A percentile compares a stretch with the other conserved stretches of the same genome.
Evolutionary conservation across 768 basidiomycete species (phyloP).

Genomic region (Russula brevipes): DNA sequence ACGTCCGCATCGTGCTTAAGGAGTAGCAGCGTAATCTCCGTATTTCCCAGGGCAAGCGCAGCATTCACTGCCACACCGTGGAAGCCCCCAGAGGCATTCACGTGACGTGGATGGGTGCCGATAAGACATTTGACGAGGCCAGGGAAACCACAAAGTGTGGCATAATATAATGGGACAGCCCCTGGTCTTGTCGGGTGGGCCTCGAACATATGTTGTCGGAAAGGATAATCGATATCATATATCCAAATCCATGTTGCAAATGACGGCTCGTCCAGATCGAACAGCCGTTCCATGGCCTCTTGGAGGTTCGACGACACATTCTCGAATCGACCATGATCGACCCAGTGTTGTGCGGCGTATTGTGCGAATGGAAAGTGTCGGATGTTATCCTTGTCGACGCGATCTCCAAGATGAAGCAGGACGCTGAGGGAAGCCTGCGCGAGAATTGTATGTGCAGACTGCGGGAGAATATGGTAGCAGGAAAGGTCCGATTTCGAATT

Average conservation of each 20-base stretch:
- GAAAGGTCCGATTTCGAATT: not conserved
- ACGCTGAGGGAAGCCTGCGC: conserved; percentile 3
- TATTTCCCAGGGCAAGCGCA: not conserved
- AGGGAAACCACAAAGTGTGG: conserved; percentile 2
- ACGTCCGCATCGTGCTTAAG: not conserved
- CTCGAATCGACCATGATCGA: not conserved
- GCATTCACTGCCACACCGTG: not conserved
- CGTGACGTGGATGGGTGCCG: not conserved
- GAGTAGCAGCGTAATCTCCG: not conserved
- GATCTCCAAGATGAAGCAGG: not conserved
- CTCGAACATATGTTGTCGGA: not conserved
- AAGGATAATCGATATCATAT: conserved; percentile 2
- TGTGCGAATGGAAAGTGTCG: not conserved
- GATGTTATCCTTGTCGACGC: not conserved
- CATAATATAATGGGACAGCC: conserved; percentile 5
- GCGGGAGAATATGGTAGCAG: not conserved
- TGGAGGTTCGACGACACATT: not conserved
- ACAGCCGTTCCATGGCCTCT: not conserved
- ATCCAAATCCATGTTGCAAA: conserved; percentile 9
- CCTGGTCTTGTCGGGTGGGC: not conserved
- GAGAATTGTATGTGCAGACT: not conserved
- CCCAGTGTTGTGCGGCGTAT: conserved; percentile 14
- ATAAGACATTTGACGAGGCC: not conserved
- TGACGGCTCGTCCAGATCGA: not conserved
- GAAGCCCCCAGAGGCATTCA: not conserved